A percentile compares a stretch with the other conserved stretches of the same genome.
These are phyloP conservation scores for Gentiana dahurica DNA, from an alignment of 257 asterid genomes.

Conservation along the genomic window DNA sequence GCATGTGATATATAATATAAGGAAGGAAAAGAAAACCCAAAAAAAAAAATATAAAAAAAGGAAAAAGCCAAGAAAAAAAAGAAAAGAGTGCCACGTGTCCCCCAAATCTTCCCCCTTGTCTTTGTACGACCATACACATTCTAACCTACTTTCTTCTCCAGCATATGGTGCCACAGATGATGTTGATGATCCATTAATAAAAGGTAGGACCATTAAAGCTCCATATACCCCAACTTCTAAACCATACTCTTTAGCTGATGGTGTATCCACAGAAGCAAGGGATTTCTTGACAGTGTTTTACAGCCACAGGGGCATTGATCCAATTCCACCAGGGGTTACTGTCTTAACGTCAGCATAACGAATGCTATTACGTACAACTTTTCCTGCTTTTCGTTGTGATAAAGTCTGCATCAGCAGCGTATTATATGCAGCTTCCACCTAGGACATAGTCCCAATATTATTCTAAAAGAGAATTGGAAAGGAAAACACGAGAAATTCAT, in stretches of 20 bases:
- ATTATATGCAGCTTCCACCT: conserved; percentile 98
- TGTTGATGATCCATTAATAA: conserved; percentile 71
- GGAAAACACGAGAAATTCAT: neutral
- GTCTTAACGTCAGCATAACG: conserved; percentile 94
- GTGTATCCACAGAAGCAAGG: conserved; percentile 58
- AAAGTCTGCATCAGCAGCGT: conserved; percentile 91
- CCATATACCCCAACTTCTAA: conserved; percentile 96
- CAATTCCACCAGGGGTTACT: conserved; percentile 40
- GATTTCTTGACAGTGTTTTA: conserved; percentile 44
- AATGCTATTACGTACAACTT: conserved; percentile 59
- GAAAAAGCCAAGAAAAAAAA: no score
- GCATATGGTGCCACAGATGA: conserved; percentile 44
- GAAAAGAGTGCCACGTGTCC: no score
- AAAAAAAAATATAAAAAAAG: no score
- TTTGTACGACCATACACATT: no score
- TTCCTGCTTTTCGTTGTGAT: conserved; percentile 83
- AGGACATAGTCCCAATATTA: conserved; percentile 13
- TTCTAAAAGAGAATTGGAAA: conserved; percentile 5
- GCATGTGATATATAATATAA: no score
- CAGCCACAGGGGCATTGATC: conserved; percentile 84
- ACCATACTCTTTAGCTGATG: conserved; percentile 73
- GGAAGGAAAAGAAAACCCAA: no score
- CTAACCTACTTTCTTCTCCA: conserved; percentile 35
- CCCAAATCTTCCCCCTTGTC: no score
- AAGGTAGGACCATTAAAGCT: conserved; percentile 80